Percentiles rank a stretch among this genome's conserved stretches.
Evolutionary conservation across 306 rosid genomes (phyloP).

Genomic region (Dalbergia cultrata): DNA sequence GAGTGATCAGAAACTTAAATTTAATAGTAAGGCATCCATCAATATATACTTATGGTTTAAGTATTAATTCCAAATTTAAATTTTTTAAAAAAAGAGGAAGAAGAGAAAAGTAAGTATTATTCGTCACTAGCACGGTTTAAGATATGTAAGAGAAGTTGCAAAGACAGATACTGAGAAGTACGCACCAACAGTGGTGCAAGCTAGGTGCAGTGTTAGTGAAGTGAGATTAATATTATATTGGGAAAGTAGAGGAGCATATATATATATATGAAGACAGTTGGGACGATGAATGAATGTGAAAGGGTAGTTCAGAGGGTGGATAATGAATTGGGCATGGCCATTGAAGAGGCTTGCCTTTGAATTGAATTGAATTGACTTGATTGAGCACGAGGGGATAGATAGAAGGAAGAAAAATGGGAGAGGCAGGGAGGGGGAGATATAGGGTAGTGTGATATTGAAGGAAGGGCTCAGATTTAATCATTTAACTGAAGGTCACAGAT

Average conservation of each 20-base stretch:
- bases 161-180: background rate
- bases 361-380: background rate
- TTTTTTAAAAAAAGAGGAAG: too few relatives aligned
- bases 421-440: background rate
- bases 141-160: too few relatives aligned
- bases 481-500: slow-evolving; percentile 56
- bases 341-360: background rate
- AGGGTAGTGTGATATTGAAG: slow-evolving; percentile 72
- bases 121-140: background rate
- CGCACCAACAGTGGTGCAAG: background rate
- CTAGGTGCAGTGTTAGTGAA: background rate
- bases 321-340: slow-evolving; percentile 45
- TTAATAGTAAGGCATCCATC: too few relatives aligned
- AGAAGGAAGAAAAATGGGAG: slow-evolving; percentile 22
- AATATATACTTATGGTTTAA: background rate
- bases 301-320: slow-evolving; percentile 39
- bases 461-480: slow-evolving; percentile 81
- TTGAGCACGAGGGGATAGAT: background rate
- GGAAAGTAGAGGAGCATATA: too few relatives aligned
- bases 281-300: too few relatives aligned
- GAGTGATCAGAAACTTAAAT: background rate
- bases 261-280: too few relatives aligned
- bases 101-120: background rate
- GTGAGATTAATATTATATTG: background rate
- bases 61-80: background rate